phyloP scores from a whole-genome alignment of 1,139 yeast genomes.

The Protomyces arabidopsidicola region DNA sequence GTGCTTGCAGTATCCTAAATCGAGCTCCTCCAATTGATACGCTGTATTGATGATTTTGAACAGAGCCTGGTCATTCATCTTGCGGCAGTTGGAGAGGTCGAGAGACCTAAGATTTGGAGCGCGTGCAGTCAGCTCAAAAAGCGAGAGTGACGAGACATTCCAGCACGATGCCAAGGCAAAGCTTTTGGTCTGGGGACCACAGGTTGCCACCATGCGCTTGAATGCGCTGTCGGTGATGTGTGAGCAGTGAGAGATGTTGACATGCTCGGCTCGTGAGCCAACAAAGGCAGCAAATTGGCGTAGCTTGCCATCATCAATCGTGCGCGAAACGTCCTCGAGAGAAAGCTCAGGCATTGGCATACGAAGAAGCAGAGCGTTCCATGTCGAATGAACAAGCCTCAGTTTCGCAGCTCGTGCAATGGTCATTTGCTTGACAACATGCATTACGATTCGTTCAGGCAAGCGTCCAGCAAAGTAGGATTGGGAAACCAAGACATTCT shows the following conservation, averaged over 20 bases:
- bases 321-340: slow-evolving; percentile 56
- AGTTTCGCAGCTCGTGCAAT: slow-evolving; percentile 27
- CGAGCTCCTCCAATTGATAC: slow-evolving; percentile 39
- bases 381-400: slow-evolving; percentile 32
- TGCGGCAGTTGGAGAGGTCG: slow-evolving; percentile 67
- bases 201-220: slow-evolving; percentile 61
- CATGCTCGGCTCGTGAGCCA: slow-evolving; percentile 58
- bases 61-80: slow-evolving; percentile 64
- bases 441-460: slow-evolving; percentile 30
- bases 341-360: slow-evolving; percentile 47
- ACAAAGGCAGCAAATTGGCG: slow-evolving; percentile 62
- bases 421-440: slow-evolving; percentile 26
- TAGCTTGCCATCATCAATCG: slow-evolving; percentile 55
- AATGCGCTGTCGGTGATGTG: slow-evolving; percentile 74
- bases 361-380: slow-evolving; percentile 29
- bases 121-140: slow-evolving; percentile 68
- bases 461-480: slow-evolving; percentile 10
- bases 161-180: slow-evolving; percentile 65
- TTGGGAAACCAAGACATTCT: neutral
- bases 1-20: slow-evolving; percentile 68
- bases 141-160: slow-evolving; percentile 76
- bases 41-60: slow-evolving; percentile 56
- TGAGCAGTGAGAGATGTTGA: slow-evolving; percentile 67
- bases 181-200: slow-evolving; percentile 58
- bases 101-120: slow-evolving; percentile 53